Conservation (phyloP, 1,139 yeast species). For the Scheffersomyces segobiensis region DNA sequence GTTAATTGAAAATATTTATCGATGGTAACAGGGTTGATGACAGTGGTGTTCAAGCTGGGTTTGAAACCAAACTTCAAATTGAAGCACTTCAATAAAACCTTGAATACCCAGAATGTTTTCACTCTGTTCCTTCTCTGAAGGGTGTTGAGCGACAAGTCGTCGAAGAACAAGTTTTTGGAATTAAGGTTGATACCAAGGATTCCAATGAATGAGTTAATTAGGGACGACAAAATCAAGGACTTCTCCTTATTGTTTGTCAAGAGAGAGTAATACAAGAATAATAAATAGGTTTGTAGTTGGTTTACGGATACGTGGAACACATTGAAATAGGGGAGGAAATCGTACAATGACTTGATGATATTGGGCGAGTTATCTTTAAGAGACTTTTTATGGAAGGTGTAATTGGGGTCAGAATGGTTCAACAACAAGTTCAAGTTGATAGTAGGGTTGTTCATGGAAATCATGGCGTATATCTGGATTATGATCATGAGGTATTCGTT, state of each 20-base stretch:
- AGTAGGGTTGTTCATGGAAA: slow-evolving; percentile 50
- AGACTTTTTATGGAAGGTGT: slow-evolving; percentile 19
- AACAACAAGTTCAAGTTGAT: slow-evolving; percentile 41
- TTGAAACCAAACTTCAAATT: slow-evolving; percentile 52
- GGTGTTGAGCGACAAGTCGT: slow-evolving; percentile 40
- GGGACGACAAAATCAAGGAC: slow-evolving; percentile 42
- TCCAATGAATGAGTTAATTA: slow-evolving; percentile 49
- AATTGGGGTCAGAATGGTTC: slow-evolving; percentile 41
- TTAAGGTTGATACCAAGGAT: slow-evolving; percentile 49
- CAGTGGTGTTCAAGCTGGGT: slow-evolving; percentile 50
- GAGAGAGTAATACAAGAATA: slow-evolving; percentile 45
- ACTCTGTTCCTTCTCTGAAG: slow-evolving; percentile 51
- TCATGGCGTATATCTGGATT: slow-evolving; percentile 48
- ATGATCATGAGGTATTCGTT: slow-evolving; percentile 54
- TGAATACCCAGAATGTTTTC: slow-evolving; percentile 62
- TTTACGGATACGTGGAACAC: slow-evolving; percentile 43
- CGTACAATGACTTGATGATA: slow-evolving; percentile 42
- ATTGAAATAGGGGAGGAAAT: slow-evolving; percentile 48
- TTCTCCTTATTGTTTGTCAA: slow-evolving; percentile 50
- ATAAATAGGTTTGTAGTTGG: slow-evolving; percentile 44
- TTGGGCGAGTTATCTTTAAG: slow-evolving; percentile 14
- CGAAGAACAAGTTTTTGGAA: slow-evolving; percentile 46
- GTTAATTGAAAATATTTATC: slow-evolving; percentile 50
- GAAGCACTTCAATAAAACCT: slow-evolving; percentile 52
- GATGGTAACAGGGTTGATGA: slow-evolving; percentile 51